A percentile compares a stretch with the other conserved stretches of the same genome.
Conservation (phyloP, 768 basidiomycete genomes). For the Tricholomella constricta region DNA sequence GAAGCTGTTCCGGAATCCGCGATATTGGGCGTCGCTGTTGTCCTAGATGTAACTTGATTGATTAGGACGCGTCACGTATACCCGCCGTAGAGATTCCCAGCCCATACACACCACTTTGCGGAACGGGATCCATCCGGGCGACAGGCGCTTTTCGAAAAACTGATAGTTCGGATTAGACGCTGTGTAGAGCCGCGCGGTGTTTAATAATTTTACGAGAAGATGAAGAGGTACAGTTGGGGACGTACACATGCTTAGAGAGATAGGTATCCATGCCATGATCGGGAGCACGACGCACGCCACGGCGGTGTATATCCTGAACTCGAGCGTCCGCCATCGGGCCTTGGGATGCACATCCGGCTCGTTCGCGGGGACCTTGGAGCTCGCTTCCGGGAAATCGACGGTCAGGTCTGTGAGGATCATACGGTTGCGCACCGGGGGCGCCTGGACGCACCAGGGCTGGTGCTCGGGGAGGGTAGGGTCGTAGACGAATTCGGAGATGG, state of each 20-base stretch:
- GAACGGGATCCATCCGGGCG: conserved; percentile 80
- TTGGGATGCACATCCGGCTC: conserved; percentile 35
- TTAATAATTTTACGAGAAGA: no score
- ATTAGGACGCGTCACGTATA: conserved; percentile 11
- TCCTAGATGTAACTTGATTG: conserved; percentile 55
- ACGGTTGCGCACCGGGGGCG: conserved; percentile 6
- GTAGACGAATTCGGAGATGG: conserved; percentile 1
- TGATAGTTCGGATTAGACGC: conserved; percentile 76
- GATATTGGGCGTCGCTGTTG: conserved; percentile 90
- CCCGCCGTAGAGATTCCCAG: not conserved
- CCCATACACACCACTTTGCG: conserved; percentile 64
- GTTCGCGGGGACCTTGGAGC: conserved; percentile 23
- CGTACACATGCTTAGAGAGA: conserved; percentile 74
- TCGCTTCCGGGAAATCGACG: conserved; percentile 52
- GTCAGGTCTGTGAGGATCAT: conserved; percentile 49
- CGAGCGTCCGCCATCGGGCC: conserved; percentile 70
- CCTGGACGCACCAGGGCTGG: conserved; percentile 9
- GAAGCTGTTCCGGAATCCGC: conserved; percentile 81
- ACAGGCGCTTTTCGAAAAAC: conserved; percentile 57
- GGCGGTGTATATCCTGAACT: conserved; percentile 78
- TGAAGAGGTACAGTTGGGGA: conserved; percentile 18
- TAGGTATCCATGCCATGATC: conserved; percentile 75
- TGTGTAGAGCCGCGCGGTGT: conserved; percentile 27
- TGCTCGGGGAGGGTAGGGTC: conserved; percentile 4
- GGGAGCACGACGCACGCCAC: conserved; percentile 64